phyloP scores from a whole-genome alignment of 768 basidiomycete species.

The Hydnomerulius pinastri region DNA sequence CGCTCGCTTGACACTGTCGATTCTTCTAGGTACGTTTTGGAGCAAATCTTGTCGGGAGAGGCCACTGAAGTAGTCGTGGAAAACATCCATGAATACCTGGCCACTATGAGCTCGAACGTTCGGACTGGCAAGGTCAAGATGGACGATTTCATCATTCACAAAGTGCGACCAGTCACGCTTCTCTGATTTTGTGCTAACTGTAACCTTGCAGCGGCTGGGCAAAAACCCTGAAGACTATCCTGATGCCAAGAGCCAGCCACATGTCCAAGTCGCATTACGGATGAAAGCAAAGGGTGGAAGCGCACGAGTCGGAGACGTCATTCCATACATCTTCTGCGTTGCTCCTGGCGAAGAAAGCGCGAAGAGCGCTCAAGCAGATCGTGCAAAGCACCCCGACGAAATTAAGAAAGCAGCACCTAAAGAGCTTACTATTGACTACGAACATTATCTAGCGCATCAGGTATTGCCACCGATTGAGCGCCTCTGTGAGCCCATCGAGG shows the following conservation, averaged over 20 bases:
- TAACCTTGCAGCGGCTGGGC: conserved; percentile 70
- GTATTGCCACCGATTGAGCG: conserved; percentile 94
- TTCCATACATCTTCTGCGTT: conserved; percentile 92
- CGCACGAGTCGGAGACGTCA: conserved; percentile 88
- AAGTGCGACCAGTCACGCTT: conserved; percentile 52
- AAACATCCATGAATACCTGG: conserved; percentile 90
- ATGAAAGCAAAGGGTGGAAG: conserved; percentile 84
- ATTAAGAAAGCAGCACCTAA: conserved; percentile 61
- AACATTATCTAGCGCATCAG: conserved; percentile 89
- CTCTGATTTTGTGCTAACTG: not conserved
- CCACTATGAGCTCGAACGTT: conserved; percentile 73
- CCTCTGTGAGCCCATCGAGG: conserved; percentile 94
- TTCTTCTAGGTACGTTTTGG: conserved; percentile 77
- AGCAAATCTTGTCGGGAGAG: conserved; percentile 89
- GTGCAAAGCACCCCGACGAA: conserved; percentile 94
- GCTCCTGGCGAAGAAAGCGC: conserved; percentile 69
- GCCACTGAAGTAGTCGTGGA: conserved; percentile 87
- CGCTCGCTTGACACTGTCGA: conserved; percentile 2
- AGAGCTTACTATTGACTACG: conserved; percentile 81
- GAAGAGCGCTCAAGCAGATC: conserved; percentile 82
- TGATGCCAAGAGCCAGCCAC: conserved; percentile 92
- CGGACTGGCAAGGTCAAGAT: conserved; percentile 74
- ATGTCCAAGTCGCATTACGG: conserved; percentile 92
- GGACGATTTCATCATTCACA: conserved; percentile 96
- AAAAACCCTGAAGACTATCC: conserved; percentile 98